These are phyloP conservation scores for Scenedesmus sp. DNA, from an alignment of 163 green algal species.

Conservation along the genomic window DNA sequence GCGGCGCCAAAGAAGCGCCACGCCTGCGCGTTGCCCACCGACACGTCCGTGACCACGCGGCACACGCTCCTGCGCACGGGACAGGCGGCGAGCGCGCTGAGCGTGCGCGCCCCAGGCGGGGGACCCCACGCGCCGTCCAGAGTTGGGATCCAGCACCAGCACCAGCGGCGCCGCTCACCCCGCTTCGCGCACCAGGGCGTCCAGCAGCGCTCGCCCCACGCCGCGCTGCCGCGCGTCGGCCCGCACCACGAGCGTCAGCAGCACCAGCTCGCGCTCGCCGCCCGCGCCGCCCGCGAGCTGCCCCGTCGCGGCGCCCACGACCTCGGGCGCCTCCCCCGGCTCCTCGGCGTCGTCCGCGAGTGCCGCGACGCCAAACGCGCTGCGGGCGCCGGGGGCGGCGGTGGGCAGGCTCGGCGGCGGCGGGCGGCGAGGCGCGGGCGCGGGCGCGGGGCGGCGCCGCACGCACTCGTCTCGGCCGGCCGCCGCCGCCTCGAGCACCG, in stretches of 20 bases:
- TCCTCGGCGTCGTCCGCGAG: conserved; percentile 2
- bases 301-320: conserved; percentile 10
- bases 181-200: background rate
- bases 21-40: conserved; percentile 13
- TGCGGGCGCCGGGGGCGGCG: background rate
- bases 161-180: background rate
- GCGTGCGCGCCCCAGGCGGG: no score
- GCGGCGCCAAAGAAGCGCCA: conserved; percentile 5
- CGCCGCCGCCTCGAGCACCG: conserved; percentile 10
- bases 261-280: background rate
- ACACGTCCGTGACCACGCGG: conserved; percentile 14
- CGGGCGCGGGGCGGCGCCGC: no score
- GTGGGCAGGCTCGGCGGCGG: no score
- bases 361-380: conserved; percentile 10
- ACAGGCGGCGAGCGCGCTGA: no score
- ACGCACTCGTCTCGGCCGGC: background rate
- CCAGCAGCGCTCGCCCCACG: conserved; percentile 3
- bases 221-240: conserved; percentile 31
- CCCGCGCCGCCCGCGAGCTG: background rate
- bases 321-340: background rate
- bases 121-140: no score
- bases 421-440: no score
- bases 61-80: no score
- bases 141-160: background rate
- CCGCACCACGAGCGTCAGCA: conserved; percentile 33